Percentiles rank a stretch among this genome's conserved stretches.
phyloP scores from a whole-genome alignment of 2,329 filamentous ascomycete species.

The Cladophialophora exuberans region DNA sequence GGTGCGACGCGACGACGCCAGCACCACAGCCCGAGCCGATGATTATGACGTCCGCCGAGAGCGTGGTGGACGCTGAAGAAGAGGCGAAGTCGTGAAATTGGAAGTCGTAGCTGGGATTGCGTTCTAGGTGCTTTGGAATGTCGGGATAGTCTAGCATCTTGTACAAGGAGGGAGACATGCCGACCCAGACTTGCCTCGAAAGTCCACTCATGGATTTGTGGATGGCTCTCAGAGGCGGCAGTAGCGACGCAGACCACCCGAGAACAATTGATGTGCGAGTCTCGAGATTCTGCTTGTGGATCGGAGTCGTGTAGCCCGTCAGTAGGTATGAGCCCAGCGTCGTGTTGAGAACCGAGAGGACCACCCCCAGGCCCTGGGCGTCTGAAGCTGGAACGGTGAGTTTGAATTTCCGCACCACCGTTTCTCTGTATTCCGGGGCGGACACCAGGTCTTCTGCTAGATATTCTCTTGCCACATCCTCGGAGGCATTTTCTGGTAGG shows the following conservation, averaged over 20 bases:
- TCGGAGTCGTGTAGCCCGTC: constrained; percentile 59
- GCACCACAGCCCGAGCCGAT: constrained; percentile 87
- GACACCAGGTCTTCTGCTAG: constrained; percentile 53
- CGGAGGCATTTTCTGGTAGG: constrained; percentile 39
- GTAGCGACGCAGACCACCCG: constrained; percentile 56
- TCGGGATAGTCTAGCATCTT: constrained; percentile 58
- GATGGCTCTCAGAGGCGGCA: constrained; percentile 56
- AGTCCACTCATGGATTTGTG: constrained; percentile 55
- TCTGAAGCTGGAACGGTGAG: constrained; percentile 53
- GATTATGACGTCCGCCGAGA: constrained; percentile 77
- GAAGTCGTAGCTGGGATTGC: constrained; percentile 56
- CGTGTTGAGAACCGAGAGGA: constrained; percentile 59
- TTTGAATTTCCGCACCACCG: constrained; percentile 52
- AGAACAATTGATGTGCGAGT: constrained; percentile 58
- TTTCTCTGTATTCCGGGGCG: constrained; percentile 54
- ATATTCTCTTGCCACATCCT: constrained; percentile 47
- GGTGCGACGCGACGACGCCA: constrained; percentile 59
- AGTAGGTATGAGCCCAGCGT: constrained; percentile 59
- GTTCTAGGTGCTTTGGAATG: constrained; percentile 57
- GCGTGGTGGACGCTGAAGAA: constrained; percentile 56
- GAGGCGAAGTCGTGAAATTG: constrained; percentile 62
- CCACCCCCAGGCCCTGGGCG: constrained; percentile 53
- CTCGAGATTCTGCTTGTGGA: constrained; percentile 58
- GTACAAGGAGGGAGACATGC: constrained; percentile 54
- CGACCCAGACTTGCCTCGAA: constrained; percentile 57